Evolutionary conservation across 352 stramenopile species (phyloP), one percentile per base, ranked within the genome.

Genomic region (Pythium dissotocum): DNA sequence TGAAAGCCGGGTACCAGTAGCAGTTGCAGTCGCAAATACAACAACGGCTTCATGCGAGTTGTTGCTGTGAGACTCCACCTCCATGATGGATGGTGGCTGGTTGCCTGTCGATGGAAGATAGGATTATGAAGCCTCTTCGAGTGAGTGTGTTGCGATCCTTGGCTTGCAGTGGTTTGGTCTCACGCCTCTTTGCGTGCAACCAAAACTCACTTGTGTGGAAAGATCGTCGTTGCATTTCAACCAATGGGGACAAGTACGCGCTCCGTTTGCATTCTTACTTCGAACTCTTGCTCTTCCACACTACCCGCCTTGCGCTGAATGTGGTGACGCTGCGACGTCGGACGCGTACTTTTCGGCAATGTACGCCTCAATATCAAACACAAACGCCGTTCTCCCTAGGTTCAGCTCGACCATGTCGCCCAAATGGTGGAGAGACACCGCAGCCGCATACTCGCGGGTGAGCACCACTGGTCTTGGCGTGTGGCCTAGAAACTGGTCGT

Each of bases 341-440:
- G 40, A 6, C 40, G 40, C 18, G 40, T 49, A 24, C 6, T 16
- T 49, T 24, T 49, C 40, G 6, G 49, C 49, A 35, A 62, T 35
- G 56, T 40, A 62, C n/a, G 35, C 56, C 40, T 79, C 71, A 6
- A 80, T 51, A 30, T 75, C 71, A 54, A 77, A 80, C 10, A 35
- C 57, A 52, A 80, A 80, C 32, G 71, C 49, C 2, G 36, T 58
- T 21, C 51, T 35, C 30, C 71, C 71, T 49, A 67, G 72, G 42
- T 80, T 80, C 53, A 80, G 56, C 48, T 68, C 58, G 14, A 46
- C 71, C 26, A 58, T 61, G 30, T 74, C 70, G 48, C 72, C 63
- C 5, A 74, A 52, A 26, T 65, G 55, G 28, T 80, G 63, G n/a
- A 80, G 63, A 32, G 74, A 78, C 49, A 80, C 66, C 4, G 74